phyloP scores from a whole-genome alignment of 2,329 filamentous ascomycete species.

The Pseudogymnoascus pannorum region DNA sequence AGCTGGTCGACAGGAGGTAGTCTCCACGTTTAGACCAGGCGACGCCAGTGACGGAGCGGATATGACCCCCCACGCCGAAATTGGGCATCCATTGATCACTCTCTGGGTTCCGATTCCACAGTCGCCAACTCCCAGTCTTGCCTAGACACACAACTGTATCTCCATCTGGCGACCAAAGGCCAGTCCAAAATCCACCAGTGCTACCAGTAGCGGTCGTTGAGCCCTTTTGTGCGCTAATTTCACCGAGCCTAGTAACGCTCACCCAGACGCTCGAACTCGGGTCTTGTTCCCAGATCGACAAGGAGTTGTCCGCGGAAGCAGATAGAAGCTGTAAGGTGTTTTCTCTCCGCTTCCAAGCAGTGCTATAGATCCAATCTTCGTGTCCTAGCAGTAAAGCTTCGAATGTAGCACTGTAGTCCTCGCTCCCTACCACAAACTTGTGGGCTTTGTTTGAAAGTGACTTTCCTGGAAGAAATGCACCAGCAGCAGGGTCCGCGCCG shows the following conservation, averaged over 20 bases:
- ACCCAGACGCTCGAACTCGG: conserved; percentile 82
- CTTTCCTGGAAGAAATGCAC: conserved; percentile 56
- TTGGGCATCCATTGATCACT: conserved; percentile 68
- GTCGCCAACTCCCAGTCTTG: conserved; percentile 86
- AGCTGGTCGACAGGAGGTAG: conserved; percentile 81
- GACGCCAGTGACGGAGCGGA: conserved; percentile 70
- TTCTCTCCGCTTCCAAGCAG: conserved; percentile 34
- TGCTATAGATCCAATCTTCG: conserved; percentile 97
- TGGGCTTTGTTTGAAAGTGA: conserved; percentile 87
- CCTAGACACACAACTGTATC: conserved; percentile 72
- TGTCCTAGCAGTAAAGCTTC: conserved; percentile 91
- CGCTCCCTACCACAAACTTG: conserved; percentile 52
- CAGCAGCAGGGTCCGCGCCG: conserved; percentile 48
- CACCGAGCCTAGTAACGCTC: conserved; percentile 75
- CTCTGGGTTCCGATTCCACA: conserved; percentile 61
- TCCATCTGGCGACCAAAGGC: conserved; percentile 79
- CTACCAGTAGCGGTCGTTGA: conserved; percentile 95
- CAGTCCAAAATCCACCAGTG: conserved; percentile 93
- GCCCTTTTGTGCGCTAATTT: conserved; percentile 90
- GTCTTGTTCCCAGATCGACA: conserved; percentile 89
- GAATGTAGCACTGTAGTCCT: conserved; percentile 76
- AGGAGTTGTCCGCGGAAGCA: conserved; percentile 88
- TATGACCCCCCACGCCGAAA: conserved; percentile 76
- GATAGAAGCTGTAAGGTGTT: conserved; percentile 66
- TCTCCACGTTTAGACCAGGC: conserved; percentile 76